These are phyloP conservation scores for Mycena olivaceomarginata DNA, from an alignment of 768 basidiomycete genomes.

Conservation along the genomic window DNA sequence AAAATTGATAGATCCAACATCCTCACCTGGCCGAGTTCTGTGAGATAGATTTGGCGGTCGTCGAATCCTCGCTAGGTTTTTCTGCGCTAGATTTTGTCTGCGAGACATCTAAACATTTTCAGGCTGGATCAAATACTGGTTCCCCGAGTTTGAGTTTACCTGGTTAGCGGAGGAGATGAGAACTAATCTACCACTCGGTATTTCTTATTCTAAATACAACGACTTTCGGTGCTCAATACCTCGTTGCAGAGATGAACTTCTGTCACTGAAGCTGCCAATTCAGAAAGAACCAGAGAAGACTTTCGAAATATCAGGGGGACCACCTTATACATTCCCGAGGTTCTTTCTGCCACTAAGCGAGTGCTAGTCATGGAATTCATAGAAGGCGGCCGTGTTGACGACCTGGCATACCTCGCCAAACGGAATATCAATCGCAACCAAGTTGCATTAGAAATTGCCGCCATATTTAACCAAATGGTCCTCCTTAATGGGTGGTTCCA, in stretches of 20 bases:
- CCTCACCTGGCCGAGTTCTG: conserved; percentile 95
- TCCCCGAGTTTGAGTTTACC: conserved; percentile 96
- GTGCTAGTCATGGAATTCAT: conserved; percentile 98
- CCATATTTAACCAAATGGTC: conserved; percentile 97
- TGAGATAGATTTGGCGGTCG: conserved; percentile 92
- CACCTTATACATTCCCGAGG: conserved; percentile 92
- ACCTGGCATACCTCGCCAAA: conserved; percentile 87
- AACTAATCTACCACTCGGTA: conserved; percentile 67
- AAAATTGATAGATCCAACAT: conserved; percentile 82
- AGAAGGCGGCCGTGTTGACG: conserved; percentile 91
- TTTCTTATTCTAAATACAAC: background rate
- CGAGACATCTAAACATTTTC: conserved; percentile 25
- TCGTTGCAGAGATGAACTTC: conserved; percentile 98
- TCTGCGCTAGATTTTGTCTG: too few relatives aligned
- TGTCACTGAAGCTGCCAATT: conserved; percentile 92
- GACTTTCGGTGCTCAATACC: background rate
- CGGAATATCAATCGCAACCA: conserved; percentile 94
- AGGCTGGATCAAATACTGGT: conserved; percentile 94
- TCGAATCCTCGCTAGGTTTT: conserved; percentile 84
- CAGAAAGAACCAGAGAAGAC: conserved; percentile 80
- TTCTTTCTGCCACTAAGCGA: conserved; percentile 87
- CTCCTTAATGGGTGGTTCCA: conserved; percentile 96
- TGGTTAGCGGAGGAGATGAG: conserved; percentile 99
- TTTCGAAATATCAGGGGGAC: conserved; percentile 79
- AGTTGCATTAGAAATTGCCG: conserved; percentile 91